Conservation (phyloP, 768 basidiomycete species). For the Pilatotrama ljubarskyi region DNA sequence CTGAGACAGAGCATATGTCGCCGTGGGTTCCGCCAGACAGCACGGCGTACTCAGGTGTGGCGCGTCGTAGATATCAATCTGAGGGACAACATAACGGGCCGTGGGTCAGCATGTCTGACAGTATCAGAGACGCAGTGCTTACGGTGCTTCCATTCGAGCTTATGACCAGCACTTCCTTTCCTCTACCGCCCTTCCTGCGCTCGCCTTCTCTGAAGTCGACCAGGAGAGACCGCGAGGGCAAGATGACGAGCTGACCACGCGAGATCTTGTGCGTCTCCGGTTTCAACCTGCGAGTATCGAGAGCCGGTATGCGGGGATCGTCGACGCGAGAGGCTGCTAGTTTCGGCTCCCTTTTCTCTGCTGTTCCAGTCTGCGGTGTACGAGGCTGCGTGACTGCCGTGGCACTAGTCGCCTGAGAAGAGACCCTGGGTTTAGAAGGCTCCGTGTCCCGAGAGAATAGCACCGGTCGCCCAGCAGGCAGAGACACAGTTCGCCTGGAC, state of each 20-base stretch:
- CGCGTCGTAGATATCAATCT: conserved; percentile 49
- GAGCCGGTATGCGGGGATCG: neutral
- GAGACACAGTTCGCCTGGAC: neutral
- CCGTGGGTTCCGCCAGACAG: conserved; percentile 46
- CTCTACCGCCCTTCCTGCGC: conserved; percentile 45
- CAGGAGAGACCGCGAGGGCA: conserved; percentile 50
- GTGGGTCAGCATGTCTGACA: neutral
- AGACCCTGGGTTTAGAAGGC: neutral
- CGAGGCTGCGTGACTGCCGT: conserved; percentile 7
- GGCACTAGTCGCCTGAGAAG: conserved; percentile 12
- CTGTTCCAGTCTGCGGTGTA: neutral
- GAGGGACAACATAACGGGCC: no score
- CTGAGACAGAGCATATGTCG: conserved; percentile 34
- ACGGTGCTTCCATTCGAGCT: conserved; percentile 42
- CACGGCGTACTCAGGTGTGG: conserved; percentile 53
- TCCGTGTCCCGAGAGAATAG: neutral
- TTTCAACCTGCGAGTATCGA: conserved; percentile 35
- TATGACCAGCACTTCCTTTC: conserved; percentile 47
- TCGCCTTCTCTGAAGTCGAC: conserved; percentile 60
- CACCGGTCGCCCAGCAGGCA: neutral
- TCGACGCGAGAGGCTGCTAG: neutral
- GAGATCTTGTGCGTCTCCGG: conserved; percentile 46
- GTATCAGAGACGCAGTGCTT: neutral
- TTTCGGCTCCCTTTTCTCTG: neutral
- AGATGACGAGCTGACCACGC: conserved; percentile 49